phyloP scores from a whole-genome alignment of 352 stramenopile species.

The Proteromonas lacertae region DNA sequence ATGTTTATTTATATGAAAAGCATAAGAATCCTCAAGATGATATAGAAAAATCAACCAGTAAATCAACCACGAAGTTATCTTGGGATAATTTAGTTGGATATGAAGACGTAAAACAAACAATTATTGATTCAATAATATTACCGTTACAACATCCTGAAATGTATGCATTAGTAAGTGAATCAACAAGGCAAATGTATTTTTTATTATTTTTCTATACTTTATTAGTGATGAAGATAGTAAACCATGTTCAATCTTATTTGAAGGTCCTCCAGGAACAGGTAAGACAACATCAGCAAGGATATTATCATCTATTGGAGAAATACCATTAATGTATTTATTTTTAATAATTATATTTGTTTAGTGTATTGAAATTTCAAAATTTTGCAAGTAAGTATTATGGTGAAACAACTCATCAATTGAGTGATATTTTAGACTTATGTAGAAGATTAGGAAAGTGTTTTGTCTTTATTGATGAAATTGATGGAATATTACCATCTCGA shows the following conservation, averaged over 20 bases:
- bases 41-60: too few relatives aligned
- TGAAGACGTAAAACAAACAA: slow-evolving; percentile 44
- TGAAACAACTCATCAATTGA: background rate
- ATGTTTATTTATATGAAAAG: too few relatives aligned
- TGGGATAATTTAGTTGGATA: slow-evolving; percentile 30
- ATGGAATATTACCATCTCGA: slow-evolving; percentile 6
- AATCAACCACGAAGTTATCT: background rate
- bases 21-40: too few relatives aligned
- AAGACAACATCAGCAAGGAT: slow-evolving; percentile 27
- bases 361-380: background rate
- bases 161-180: slow-evolving; percentile 44
- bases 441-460: slow-evolving; percentile 45
- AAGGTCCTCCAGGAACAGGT: slow-evolving; percentile 57
- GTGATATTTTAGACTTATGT: slow-evolving; percentile 51
- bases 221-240: slow-evolving; percentile 55
- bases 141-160: slow-evolving; percentile 52
- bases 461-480: slow-evolving; percentile 67
- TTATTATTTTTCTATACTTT: too few relatives aligned
- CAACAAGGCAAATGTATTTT: slow-evolving; percentile 38
- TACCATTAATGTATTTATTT: background rate
- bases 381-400: background rate
- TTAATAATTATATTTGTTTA: background rate
- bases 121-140: slow-evolving; percentile 52
- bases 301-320: background rate
- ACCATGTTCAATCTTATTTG: slow-evolving; percentile 47